Conservation (phyloP, 2,329 filamentous ascomycete species). For the Ophidiomyces ophidiicola region DNA sequence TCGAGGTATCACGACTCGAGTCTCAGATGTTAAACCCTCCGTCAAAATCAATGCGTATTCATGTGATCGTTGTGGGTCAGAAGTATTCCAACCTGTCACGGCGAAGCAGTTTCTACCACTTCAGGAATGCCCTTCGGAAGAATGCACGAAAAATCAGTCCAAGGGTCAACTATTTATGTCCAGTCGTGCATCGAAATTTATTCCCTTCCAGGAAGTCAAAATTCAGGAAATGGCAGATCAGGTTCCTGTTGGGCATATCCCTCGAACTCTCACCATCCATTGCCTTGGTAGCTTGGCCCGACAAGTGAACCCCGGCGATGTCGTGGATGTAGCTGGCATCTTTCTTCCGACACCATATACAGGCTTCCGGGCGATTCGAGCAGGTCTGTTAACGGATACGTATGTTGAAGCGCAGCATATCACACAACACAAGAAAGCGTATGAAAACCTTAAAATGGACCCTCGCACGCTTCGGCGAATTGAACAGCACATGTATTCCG, state of each 20-base stretch:
- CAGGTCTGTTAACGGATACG: slow-evolving; percentile 91
- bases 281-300: slow-evolving; percentile 79
- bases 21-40: slow-evolving; percentile 93
- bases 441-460: slow-evolving; percentile 81
- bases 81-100: slow-evolving; percentile 92
- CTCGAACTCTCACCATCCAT: slow-evolving; percentile 75
- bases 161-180: slow-evolving; percentile 91
- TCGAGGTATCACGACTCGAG: slow-evolving; percentile 83
- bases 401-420: slow-evolving; percentile 92
- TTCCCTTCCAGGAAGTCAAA: slow-evolving; percentile 96
- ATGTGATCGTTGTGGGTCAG: slow-evolving; percentile 88
- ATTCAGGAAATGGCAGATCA: slow-evolving; percentile 99
- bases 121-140: slow-evolving; percentile 73
- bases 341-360: slow-evolving; percentile 97
- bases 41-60: slow-evolving; percentile 98
- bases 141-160: slow-evolving; percentile 79
- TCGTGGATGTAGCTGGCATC: slow-evolving; percentile 86
- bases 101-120: slow-evolving; percentile 85
- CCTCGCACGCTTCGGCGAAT: slow-evolving; percentile 69
- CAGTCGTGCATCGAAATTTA: slow-evolving; percentile 89
- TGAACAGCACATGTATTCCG: slow-evolving; percentile 69
- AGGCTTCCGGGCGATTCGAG: slow-evolving; percentile 94
- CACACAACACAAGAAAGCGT: slow-evolving; percentile 94
- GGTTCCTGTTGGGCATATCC: slow-evolving; percentile 94
- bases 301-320: slow-evolving; percentile 82